Evolutionary conservation across 805 yeast genomes (phyloP).

Genomic region (Diddensiella caesifluorescens): DNA sequence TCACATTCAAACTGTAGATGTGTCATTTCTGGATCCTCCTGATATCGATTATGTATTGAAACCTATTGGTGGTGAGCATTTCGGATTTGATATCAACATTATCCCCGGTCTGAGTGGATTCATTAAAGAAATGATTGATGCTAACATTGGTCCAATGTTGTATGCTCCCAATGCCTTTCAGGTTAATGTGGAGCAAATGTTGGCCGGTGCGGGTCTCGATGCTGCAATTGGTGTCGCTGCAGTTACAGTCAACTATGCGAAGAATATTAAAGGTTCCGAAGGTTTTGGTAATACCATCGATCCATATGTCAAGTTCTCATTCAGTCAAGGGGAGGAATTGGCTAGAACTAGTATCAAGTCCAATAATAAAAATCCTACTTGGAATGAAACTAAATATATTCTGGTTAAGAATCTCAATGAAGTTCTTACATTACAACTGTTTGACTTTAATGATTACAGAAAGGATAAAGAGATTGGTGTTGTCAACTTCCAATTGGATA

Average conservation of each 20-base stretch:
- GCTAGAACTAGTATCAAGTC: constrained; percentile 65
- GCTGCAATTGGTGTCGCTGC: constrained; percentile 85
- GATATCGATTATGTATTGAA: constrained; percentile 77
- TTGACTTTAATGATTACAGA: constrained; percentile 73
- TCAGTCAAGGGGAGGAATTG: constrained; percentile 45
- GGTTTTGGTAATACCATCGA: constrained; percentile 75
- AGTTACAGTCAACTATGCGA: constrained; percentile 61
- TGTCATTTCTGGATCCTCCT: constrained; percentile 82
- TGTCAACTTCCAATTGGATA: constrained; percentile 65
- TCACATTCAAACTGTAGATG: constrained; percentile 84
- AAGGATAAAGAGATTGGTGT: constrained; percentile 78
- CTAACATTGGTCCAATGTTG: constrained; percentile 83
- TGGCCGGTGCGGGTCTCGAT: constrained; percentile 74
- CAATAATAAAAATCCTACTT: constrained; percentile 67
- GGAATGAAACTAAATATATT: constrained; percentile 75
- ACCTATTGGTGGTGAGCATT: constrained; percentile 74
- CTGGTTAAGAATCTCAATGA: constrained; percentile 73
- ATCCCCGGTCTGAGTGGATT: constrained; percentile 83
- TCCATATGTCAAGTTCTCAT: constrained; percentile 77
- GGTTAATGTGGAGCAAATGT: constrained; percentile 81
- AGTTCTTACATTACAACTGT: constrained; percentile 65
- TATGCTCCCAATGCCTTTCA: constrained; percentile 90
- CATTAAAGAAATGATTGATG: constrained; percentile 77
- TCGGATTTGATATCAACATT: constrained; percentile 81
- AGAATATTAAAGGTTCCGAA: constrained; percentile 61